These are phyloP conservation scores for Boletus bicolor DNA, from an alignment of 768 basidiomycete genomes.

Conservation along the genomic window DNA sequence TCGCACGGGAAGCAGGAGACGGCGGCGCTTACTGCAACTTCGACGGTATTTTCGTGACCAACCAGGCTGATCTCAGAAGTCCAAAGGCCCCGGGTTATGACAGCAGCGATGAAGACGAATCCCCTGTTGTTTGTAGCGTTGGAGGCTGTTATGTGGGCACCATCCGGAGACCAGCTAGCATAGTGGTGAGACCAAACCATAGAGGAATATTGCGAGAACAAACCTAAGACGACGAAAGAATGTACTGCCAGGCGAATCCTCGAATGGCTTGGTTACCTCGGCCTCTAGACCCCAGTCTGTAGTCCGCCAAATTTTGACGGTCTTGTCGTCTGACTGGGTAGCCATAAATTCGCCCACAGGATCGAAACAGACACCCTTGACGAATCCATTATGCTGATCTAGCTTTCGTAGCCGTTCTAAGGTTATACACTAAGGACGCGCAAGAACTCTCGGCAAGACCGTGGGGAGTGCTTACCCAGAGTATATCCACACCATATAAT, in stretches of 20 bases:
- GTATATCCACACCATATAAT: slow-evolving; percentile 94
- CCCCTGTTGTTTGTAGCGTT: slow-evolving; percentile 96
- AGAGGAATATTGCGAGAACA: not conserved
- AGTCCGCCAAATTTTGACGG: slow-evolving; percentile 96
- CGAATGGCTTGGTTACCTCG: slow-evolving; percentile 86
- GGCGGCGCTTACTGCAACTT: slow-evolving; percentile 72
- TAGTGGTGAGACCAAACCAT: not conserved
- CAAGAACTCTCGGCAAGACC: not conserved
- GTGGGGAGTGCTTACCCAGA: slow-evolving; percentile 53
- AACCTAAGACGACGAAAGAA: slow-evolving; percentile 91
- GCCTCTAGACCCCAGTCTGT: slow-evolving; percentile 86
- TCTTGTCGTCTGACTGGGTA: slow-evolving; percentile 95
- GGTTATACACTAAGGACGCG: not conserved
- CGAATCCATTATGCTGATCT: slow-evolving; percentile 90
- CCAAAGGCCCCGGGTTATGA: slow-evolving; percentile 88
- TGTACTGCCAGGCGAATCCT: slow-evolving; percentile 90
- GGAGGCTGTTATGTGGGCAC: slow-evolving; percentile 96
- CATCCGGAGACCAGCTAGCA: slow-evolving; percentile 94
- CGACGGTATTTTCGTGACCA: slow-evolving; percentile 95
- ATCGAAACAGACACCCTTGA: slow-evolving; percentile 99
- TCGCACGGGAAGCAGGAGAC: not conserved
- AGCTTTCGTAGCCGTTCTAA: slow-evolving; percentile 81
- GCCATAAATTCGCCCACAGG: slow-evolving; percentile 97
- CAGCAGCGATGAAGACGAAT: slow-evolving; percentile 95
- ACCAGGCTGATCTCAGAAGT: slow-evolving; percentile 90